A percentile compares a stretch with the other conserved stretches of the same genome.
These are phyloP conservation scores for Zasmidium citrigriseum DNA, from an alignment of 2,329 filamentous ascomycete genomes.

Conservation along the genomic window DNA sequence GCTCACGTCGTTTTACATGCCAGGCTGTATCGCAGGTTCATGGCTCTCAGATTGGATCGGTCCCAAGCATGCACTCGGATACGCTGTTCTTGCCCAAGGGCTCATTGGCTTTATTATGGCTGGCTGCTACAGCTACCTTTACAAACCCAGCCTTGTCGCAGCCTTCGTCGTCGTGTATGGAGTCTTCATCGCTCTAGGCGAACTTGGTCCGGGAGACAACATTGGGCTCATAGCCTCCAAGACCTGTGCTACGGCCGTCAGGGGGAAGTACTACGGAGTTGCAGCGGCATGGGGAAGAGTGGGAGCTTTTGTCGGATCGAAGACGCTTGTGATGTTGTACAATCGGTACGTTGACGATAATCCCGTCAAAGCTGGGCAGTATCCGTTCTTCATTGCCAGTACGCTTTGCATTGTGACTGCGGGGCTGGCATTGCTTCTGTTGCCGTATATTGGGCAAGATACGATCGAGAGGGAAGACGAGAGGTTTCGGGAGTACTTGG, in stretches of 20 bases:
- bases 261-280: slow-evolving; percentile 72
- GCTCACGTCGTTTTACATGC: slow-evolving; percentile 86
- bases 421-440: slow-evolving; percentile 63
- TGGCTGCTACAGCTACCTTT: slow-evolving; percentile 71
- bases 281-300: slow-evolving; percentile 75
- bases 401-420: slow-evolving; percentile 76
- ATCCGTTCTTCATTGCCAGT: slow-evolving; percentile 86
- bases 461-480: slow-evolving; percentile 79
- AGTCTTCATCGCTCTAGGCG: slow-evolving; percentile 73
- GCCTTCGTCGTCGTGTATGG: slow-evolving; percentile 79
- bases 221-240: slow-evolving; percentile 86
- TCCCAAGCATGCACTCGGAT: slow-evolving; percentile 70
- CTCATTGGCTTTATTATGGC: slow-evolving; percentile 88
- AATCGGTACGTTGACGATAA: slow-evolving; percentile 56
- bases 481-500: slow-evolving; percentile 73
- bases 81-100: slow-evolving; percentile 72
- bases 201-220: slow-evolving; percentile 86
- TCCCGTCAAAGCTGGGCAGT: slow-evolving; percentile 64
- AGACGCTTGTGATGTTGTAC: slow-evolving; percentile 56
- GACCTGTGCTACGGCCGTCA: slow-evolving; percentile 79
- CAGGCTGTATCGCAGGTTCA: slow-evolving; percentile 76
- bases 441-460: slow-evolving; percentile 75
- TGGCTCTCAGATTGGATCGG: slow-evolving; percentile 77
- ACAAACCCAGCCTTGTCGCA: slow-evolving; percentile 65
- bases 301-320: slow-evolving; percentile 74